A percentile compares a stretch with the other conserved stretches of the same genome.
These are phyloP conservation scores for Gossypium rotundifolium DNA, from an alignment of 345 rosid genomes.

Conservation along the genomic window DNA sequence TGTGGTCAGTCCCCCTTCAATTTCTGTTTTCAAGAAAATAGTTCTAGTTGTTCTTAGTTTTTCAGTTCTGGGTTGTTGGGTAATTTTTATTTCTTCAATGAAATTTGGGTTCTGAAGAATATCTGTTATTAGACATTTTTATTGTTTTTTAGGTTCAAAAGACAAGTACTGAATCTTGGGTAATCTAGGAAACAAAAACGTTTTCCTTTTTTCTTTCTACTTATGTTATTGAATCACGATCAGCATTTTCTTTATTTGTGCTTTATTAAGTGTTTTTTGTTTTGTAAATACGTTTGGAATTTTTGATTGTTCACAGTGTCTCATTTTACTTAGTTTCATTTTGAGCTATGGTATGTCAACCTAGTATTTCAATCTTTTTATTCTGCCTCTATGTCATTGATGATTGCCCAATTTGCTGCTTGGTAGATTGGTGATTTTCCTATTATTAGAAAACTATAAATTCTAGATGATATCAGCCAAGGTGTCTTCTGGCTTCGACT, in stretches of 20 bases:
- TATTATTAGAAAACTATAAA: not conserved
- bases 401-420: not conserved
- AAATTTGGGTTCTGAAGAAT: slow-evolving; percentile 4
- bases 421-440: not conserved
- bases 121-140: not conserved
- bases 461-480: not conserved
- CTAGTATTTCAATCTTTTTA: not conserved
- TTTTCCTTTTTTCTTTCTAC: not conserved
- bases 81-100: not conserved
- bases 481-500: not conserved
- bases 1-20: slow-evolving; percentile 40
- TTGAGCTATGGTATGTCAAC: not conserved
- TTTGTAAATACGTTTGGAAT: not conserved
- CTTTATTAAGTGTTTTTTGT: not conserved
- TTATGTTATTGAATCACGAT: not conserved
- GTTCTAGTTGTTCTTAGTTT: not conserved
- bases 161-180: not conserved
- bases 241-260: not conserved
- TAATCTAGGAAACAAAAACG: not conserved
- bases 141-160: not conserved
- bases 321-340: not conserved
- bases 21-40: not conserved
- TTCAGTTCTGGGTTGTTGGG: not conserved
- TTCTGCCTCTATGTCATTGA: not conserved
- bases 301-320: not conserved